Evolutionary conservation across 2,329 filamentous ascomycete genomes (phyloP).

Genomic region (Claviceps sp.): DNA sequence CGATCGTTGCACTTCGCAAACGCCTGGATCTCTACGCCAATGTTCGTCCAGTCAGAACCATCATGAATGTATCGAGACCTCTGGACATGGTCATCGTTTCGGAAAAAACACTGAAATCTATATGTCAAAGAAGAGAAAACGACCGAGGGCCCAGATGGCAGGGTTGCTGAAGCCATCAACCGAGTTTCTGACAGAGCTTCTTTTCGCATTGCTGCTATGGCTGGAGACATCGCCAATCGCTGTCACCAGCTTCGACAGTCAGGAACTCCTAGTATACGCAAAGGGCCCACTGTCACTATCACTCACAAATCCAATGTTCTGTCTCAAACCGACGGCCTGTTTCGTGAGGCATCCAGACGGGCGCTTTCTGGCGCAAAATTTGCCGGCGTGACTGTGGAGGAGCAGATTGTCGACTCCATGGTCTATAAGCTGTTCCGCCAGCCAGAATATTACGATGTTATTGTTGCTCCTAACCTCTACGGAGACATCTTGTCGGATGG

Average conservation of each 20-base stretch:
- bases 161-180: slow-evolving; percentile 95
- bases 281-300: slow-evolving; percentile 70
- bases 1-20: slow-evolving; percentile 94
- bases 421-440: slow-evolving; percentile 99
- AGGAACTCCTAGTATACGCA: slow-evolving; percentile 46
- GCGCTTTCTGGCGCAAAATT: slow-evolving; percentile 58
- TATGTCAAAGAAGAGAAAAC: slow-evolving; percentile 96
- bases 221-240: slow-evolving; percentile 83
- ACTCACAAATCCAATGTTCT: slow-evolving; percentile 98
- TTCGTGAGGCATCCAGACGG: slow-evolving; percentile 64
- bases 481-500: slow-evolving; percentile 94
- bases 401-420: slow-evolving; percentile 99
- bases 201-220: slow-evolving; percentile 79
- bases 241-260: slow-evolving; percentile 65
- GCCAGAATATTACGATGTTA: slow-evolving; percentile 89
- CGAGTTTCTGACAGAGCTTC: slow-evolving; percentile 81
- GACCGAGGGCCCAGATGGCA: slow-evolving; percentile 58
- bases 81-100: slow-evolving; percentile 94
- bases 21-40: slow-evolving; percentile 92
- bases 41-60: slow-evolving; percentile 86
- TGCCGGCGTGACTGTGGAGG: slow-evolving; percentile 57
- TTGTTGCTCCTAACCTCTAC: slow-evolving; percentile 94
- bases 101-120: slow-evolving; percentile 97
- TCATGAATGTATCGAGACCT: slow-evolving; percentile 48
- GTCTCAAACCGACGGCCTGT: slow-evolving; percentile 90